A percentile compares a stretch with the other conserved stretches of the same genome.
Evolutionary conservation across 1,284 basidiomycete species (phyloP).

Genomic region (Tilletiopsis washingtonensis): DNA sequence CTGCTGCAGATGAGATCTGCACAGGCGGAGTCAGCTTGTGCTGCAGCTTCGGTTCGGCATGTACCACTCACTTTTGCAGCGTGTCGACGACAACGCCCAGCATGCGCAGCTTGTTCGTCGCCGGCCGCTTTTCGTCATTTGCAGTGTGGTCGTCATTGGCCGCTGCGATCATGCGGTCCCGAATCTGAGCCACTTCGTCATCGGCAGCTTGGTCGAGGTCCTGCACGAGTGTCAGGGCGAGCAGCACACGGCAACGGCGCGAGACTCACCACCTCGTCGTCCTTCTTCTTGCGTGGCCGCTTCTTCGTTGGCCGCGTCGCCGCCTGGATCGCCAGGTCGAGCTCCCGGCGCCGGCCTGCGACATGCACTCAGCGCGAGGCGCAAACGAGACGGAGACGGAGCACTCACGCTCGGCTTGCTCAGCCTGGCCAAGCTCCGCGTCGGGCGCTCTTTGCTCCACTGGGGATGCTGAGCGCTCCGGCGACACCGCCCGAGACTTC

Average conservation of each 20-base stretch:
- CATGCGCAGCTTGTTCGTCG: constrained; percentile 73
- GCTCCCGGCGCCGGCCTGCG: constrained; percentile 54
- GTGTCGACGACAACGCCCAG: constrained; percentile 84
- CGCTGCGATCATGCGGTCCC: constrained; percentile 77
- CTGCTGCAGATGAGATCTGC: constrained; percentile 59
- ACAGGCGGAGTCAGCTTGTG: background rate
- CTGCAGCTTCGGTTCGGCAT: background rate
- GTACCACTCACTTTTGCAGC: constrained; percentile 71
- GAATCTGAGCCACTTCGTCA: constrained; percentile 75
- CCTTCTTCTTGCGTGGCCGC: constrained; percentile 63
- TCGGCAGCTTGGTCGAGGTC: constrained; percentile 79
- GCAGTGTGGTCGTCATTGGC: constrained; percentile 76
- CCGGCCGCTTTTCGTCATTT: constrained; percentile 74
- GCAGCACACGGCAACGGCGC: constrained; percentile 5
- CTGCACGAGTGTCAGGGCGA: constrained; percentile 22
- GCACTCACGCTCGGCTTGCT: background rate
- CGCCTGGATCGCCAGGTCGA: constrained; percentile 69
- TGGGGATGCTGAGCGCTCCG: too few species aligned
- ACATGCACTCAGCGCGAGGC: too few species aligned
- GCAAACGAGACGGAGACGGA: too few species aligned
- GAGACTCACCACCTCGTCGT: constrained; percentile 52
- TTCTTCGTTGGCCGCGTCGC: constrained; percentile 74
- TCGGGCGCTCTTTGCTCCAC: too few species aligned
- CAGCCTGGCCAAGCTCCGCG: background rate
- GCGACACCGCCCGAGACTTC: too few species aligned